Percentiles rank a stretch among this genome's conserved stretches.
These are phyloP conservation scores for Pythium aquatile DNA, from an alignment of 352 stramenopile genomes.

Conservation along the genomic window DNA sequence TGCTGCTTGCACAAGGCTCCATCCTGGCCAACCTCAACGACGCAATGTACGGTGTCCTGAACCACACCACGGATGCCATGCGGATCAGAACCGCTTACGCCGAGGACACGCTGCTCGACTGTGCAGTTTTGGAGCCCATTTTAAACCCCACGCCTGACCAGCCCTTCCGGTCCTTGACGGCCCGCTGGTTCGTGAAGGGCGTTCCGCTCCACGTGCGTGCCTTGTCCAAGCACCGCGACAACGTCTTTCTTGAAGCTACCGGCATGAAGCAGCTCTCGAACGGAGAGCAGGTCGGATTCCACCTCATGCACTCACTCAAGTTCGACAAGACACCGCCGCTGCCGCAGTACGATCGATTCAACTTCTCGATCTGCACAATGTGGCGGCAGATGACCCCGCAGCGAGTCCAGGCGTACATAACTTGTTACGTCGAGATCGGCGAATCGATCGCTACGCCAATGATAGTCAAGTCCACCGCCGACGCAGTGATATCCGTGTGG, in stretches of 20 bases:
- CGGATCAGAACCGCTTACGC: constrained; percentile 51
- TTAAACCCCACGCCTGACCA: constrained; percentile 31
- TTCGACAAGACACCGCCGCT: constrained; percentile 48
- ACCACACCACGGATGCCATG: constrained; percentile 39
- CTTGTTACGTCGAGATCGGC: constrained; percentile 35
- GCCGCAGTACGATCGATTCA: constrained; percentile 34
- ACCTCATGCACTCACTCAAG: constrained; percentile 60
- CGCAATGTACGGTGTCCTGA: constrained; percentile 52
- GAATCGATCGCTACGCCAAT: constrained; percentile 33
- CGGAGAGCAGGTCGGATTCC: constrained; percentile 52
- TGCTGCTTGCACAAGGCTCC: constrained; percentile 30
- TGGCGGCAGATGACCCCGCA: constrained; percentile 33
- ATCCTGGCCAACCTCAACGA: constrained; percentile 50
- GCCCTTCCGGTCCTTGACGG: constrained; percentile 51
- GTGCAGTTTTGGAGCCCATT: constrained; percentile 47
- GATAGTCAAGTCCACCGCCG: constrained; percentile 36
- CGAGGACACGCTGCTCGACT: constrained; percentile 39
- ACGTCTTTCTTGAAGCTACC: constrained; percentile 54
- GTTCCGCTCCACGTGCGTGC: constrained; percentile 41
- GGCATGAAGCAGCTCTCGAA: constrained; percentile 36
- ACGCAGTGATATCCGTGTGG: constrained; percentile 33
- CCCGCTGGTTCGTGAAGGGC: constrained; percentile 58
- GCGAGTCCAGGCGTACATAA: constrained; percentile 30
- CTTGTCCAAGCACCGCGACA: constrained; percentile 39
- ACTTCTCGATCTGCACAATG: constrained; percentile 53